Evolutionary conservation across 2,329 filamentous ascomycete species (phyloP).

Genomic region (Nannizziopsis arthrosporioides): DNA sequence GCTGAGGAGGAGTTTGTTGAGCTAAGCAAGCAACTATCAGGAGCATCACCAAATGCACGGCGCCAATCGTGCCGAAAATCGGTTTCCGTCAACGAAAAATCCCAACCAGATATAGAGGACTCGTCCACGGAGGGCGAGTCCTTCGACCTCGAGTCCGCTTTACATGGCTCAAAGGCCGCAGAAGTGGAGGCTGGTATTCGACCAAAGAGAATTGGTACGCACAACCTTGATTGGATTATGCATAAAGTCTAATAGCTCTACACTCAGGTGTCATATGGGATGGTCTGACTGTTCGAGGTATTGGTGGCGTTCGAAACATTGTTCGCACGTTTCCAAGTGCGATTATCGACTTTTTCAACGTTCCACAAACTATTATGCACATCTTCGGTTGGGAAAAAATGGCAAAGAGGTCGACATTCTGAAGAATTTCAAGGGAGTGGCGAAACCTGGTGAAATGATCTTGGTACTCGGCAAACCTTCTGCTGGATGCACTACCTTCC

Average conservation of each 20-base stretch:
- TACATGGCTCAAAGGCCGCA: constrained; percentile 60
- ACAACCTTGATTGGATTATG: background rate
- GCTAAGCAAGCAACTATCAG: constrained; percentile 30
- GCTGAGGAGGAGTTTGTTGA: constrained; percentile 35
- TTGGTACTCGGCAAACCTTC: constrained; percentile 70
- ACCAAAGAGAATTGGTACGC: constrained; percentile 56
- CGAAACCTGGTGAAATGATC: constrained; percentile 77
- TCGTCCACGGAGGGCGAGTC: constrained; percentile 39
- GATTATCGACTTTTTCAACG: constrained; percentile 64
- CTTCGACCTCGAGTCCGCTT: constrained; percentile 64
- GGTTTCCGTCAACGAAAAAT: constrained; percentile 20
- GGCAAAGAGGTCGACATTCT: constrained; percentile 62
- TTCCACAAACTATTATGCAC: constrained; percentile 52
- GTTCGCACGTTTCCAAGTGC: constrained; percentile 66
- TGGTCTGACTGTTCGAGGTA: constrained; percentile 60
- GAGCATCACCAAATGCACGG: constrained; percentile 28
- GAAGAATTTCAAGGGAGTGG: constrained; percentile 49
- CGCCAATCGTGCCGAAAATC: constrained; percentile 26
- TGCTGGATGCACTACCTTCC: constrained; percentile 62
- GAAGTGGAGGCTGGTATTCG: constrained; percentile 68
- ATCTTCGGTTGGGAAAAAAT: constrained; percentile 57
- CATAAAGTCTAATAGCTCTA: constrained; percentile 2
- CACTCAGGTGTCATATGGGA: constrained; percentile 59
- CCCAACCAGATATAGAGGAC: constrained; percentile 43
- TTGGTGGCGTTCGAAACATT: constrained; percentile 62